Evolutionary conservation across 139 green algal species (phyloP), one percentile per base, ranked within the genome.

Genomic region (Chlorella sp.): DNA sequence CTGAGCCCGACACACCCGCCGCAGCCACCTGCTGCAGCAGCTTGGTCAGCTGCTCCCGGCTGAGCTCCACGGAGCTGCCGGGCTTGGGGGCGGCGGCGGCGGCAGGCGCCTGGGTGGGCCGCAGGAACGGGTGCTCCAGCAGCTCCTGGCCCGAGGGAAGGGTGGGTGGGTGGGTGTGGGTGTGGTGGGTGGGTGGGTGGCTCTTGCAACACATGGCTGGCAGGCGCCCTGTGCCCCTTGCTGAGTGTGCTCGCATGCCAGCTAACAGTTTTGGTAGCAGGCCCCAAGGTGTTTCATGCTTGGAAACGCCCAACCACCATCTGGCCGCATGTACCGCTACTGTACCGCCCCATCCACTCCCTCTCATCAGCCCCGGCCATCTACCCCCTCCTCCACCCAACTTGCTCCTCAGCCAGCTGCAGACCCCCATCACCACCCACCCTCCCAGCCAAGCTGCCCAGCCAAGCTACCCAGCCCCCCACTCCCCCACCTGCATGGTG

Each of bases 91-190:
- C 73, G 26, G 62, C 67, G 2, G 80, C 64, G 13, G 77, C 41
- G 14, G 82, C 67, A 34, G 76, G 38, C 16, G 87, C 64, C 22
- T 44, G 58, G 44, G 93, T 91, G 3, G 95, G 95, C 38, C 94
- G 90, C 77, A 99, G 91, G 88, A 98, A 98, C 30, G 91, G 73
- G 83, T 99, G 95, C 32, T 94, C 88, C 51, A 99, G 87, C 67
- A 99, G 91, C 82, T 98, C 94, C 88, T 93, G 92, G 70, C 24
- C 16, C 84, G 54, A 30, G 4, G 73, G 13, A 8, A 62, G 73
- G 73, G 24, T 11, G 11, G 46, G 46, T 56, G 41, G 41, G 40
- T 30, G 26, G n/a, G 26, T 8, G 6, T 38, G 41, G 36, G 38
- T 62, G 43, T 3, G 41, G 43, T 43, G n/a, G 11, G n/a, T n/a